phyloP scores from a whole-genome alignment of 305 asterid species.

The Caryopteris hybrid region DNA sequence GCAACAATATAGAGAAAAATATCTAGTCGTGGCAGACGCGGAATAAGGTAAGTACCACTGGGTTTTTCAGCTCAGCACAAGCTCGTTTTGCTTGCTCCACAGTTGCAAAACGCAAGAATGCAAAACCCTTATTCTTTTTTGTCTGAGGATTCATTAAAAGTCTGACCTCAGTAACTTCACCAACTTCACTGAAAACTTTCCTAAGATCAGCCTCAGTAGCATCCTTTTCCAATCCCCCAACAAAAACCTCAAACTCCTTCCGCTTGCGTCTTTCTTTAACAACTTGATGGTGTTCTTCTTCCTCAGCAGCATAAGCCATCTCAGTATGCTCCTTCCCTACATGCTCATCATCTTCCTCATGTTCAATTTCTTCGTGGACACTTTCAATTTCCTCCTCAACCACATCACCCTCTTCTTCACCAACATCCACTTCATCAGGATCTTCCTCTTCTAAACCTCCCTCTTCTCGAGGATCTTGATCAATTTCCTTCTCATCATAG shows the following conservation, averaged over 20 bases:
- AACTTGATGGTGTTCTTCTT: conserved; percentile 81
- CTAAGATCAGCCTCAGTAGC: conserved; percentile 88
- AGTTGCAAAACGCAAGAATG: conserved; percentile 93
- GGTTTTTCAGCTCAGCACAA: conserved; percentile 73
- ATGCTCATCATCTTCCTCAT: conserved; percentile 60
- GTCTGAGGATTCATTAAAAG: conserved; percentile 98
- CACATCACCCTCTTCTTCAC: conserved; percentile 60
- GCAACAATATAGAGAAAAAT: conserved; percentile 20
- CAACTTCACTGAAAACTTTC: conserved; percentile 85
- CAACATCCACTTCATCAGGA: conserved; percentile 51
- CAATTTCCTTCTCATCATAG: conserved; percentile 83
- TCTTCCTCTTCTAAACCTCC: conserved; percentile 59
- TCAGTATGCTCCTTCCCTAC: conserved; percentile 44
- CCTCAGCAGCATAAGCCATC: conserved; percentile 71
- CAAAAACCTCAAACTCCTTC: conserved; percentile 92
- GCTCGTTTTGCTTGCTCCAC: conserved; percentile 94
- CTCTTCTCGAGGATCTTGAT: conserved; percentile 58
- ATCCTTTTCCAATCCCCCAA: conserved; percentile 98
- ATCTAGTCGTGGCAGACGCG: conserved; percentile 28
- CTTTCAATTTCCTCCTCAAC: conserved; percentile 68
- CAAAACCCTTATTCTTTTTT: conserved; percentile 95
- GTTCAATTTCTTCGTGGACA: conserved; percentile 58
- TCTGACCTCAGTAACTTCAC: conserved; percentile 89
- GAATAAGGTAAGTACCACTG: conserved; percentile 64
- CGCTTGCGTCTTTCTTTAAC: conserved; percentile 88